Base-by-base conservation (phyloP, 192 early-diverging fungal species). In the Gonapodya prolifera region DNA sequence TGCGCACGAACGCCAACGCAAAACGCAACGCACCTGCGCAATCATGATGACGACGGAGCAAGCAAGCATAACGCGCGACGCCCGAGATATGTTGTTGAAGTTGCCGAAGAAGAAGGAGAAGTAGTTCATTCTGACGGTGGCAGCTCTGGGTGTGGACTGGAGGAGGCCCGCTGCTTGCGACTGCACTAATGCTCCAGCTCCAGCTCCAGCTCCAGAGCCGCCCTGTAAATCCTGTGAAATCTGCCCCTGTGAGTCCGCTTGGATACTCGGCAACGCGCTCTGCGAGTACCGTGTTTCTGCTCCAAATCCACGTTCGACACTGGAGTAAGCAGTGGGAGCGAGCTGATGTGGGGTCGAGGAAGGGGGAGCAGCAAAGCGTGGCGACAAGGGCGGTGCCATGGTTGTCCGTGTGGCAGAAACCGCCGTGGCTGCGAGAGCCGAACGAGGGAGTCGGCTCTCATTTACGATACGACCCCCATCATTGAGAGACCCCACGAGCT, bases 51-150 rank as follows among this genome's bases (percentile, higher is more conserved):
- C 35, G 30, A 76, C 69, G 16, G 76, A 82, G 33, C 78, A 78
- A 18, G 70, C 34, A 35, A 87, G 79, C 33, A 86, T 61, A 8
- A 85, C 73, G 33, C 84, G 83, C 31, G 84, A 84, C 18, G 78
- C 78, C 69, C 85, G 61, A 29, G 86, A 84, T 0, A 84, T 81
- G 23, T 8, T 16, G 23, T 61, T 61, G 45, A 61, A 61, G 23
- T 61, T 61, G 8, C 45, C 45, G 23, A 61, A 61, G 23, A 61
- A 61, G 45, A 61, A 61, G 45, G 45, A 61, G 45, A 61, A 61
- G 23, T 61, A 61, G 45, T 61, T 61, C 45, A 61, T 61, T 23
- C 45, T 61, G 45, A 61, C 45, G 45, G 45, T 61, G 8, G 45
- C 45, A 23, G 45, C 45, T 61, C 8, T 8, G 45, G 45, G 45